Conservation (phyloP, 2,329 filamentous ascomycete genomes). For the Aspergillus sp. region DNA sequence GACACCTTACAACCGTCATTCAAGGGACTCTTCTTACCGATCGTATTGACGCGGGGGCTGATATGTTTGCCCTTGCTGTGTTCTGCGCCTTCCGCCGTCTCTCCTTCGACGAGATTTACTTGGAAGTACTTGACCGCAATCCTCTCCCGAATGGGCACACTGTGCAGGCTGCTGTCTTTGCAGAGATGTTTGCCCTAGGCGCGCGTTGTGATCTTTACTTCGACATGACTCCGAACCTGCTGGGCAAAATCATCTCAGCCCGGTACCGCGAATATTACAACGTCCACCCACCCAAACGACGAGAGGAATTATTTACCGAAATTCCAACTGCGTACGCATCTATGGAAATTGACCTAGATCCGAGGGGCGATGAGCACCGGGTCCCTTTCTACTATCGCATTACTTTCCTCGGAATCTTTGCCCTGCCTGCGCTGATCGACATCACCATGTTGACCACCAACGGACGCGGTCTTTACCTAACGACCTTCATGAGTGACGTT, state of each 20-base stretch:
- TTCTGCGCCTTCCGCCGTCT: conserved; percentile 57
- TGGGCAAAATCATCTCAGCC: conserved; percentile 45
- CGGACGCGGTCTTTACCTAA: conserved; percentile 61
- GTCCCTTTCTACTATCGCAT: conserved; percentile 51
- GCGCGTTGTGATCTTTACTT: conserved; percentile 64
- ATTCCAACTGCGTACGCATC: conserved; percentile 54
- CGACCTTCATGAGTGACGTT: conserved; percentile 51
- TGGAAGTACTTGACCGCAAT: conserved; percentile 61
- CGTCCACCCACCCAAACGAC: conserved; percentile 29
- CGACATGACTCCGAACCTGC: conserved; percentile 50
- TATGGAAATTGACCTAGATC: conserved; percentile 52
- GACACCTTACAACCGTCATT: conserved; percentile 36
- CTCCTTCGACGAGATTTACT: conserved; percentile 61
- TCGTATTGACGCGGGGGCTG: conserved; percentile 47
- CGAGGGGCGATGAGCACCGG: conserved; percentile 39
- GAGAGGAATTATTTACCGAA: conserved; percentile 28
- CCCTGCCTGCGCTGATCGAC: conserved; percentile 61
- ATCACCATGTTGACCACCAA: conserved; percentile 58
- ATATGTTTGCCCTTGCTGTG: conserved; percentile 56
- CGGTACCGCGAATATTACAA: conserved; percentile 45
- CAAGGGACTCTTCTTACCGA: conserved; percentile 28
- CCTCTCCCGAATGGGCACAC: conserved; percentile 60
- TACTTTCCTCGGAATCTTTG: conserved; percentile 62
- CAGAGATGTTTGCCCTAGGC: conserved; percentile 62
- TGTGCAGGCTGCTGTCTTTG: conserved; percentile 63